Evolutionary conservation across 1,284 basidiomycete species (phyloP).

Genomic region (Ceratobasidium sp.): DNA sequence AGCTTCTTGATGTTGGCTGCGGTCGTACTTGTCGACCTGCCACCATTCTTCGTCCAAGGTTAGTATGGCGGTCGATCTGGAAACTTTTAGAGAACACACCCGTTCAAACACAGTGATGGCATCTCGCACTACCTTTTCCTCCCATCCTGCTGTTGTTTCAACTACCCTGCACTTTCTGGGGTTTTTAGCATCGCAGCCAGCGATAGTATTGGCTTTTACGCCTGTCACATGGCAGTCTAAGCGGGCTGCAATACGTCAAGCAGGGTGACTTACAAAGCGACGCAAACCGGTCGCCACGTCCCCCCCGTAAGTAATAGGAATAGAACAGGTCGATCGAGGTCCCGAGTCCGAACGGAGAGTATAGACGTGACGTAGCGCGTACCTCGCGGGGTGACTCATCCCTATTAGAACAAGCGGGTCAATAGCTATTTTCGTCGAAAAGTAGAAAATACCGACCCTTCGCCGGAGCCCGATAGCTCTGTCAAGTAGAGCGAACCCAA

Average conservation of each 20-base stretch:
- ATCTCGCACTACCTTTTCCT: not conserved
- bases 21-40: conserved; percentile 1
- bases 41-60: not conserved
- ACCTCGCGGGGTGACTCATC: conserved; percentile 7
- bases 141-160: not conserved
- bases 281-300: conserved; percentile 4
- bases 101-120: conserved; percentile 18
- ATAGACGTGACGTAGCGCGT: conserved; percentile 10
- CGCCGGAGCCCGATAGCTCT: not conserved
- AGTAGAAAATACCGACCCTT: not conserved
- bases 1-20: not conserved
- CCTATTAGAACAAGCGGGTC: not conserved
- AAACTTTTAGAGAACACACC: not conserved
- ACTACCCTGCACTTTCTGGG: not conserved
- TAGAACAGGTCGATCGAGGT: conserved; percentile 36
- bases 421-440: not conserved
- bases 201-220: not conserved
- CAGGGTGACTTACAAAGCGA: conserved; percentile 6
- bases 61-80: too few relatives aligned
- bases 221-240: not conserved
- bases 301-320: conserved; percentile 13
- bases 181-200: not conserved
- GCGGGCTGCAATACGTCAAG: not conserved
- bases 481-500: conserved; percentile 37
- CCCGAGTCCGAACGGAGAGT: conserved; percentile 34